Evolutionary conservation across 164 flowering plant genomes (phyloP).

Genomic region (Tetracentron sinense): DNA sequence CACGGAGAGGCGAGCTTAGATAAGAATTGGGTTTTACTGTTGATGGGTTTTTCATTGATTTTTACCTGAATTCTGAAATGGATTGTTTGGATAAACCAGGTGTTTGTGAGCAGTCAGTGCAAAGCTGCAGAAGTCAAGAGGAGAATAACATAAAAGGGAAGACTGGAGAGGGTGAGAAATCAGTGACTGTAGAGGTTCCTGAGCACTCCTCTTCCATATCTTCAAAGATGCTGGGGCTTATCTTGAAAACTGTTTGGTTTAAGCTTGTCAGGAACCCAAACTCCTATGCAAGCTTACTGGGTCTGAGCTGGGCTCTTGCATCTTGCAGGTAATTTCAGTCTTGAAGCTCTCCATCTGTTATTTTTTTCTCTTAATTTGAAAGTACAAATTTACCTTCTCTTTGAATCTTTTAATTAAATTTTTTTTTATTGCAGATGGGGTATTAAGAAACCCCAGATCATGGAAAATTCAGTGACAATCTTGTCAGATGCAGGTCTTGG

Average conservation of each 20-base stretch:
- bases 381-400: neutral
- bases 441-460: slow-evolving; percentile 28
- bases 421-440: slow-evolving; percentile 23
- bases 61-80: neutral
- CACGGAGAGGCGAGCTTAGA: neutral
- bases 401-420: neutral
- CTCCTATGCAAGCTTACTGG: slow-evolving; percentile 38
- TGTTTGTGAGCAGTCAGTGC: slow-evolving; percentile 17
- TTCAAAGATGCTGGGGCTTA: slow-evolving; percentile 19
- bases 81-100: slow-evolving; percentile 10
- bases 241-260: slow-evolving; percentile 32
- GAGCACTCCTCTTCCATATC: slow-evolving; percentile 7
- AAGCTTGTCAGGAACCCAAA: slow-evolving; percentile 44
- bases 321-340: slow-evolving; percentile 26
- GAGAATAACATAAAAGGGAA: slow-evolving; percentile 1
- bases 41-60: neutral
- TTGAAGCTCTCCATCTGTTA: neutral
- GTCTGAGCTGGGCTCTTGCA: slow-evolving; percentile 36
- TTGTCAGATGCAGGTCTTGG: slow-evolving; percentile 43
- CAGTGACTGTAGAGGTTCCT: neutral
- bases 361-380: neutral
- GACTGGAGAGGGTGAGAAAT: neutral
- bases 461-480: slow-evolving; percentile 33
- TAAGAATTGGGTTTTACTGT: neutral
- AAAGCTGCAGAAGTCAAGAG: slow-evolving; percentile 20